Percentiles rank a stretch among this genome's conserved stretches.
These are phyloP conservation scores for Rubia balearica DNA, from an alignment of 305 asterid species.

Conservation along the genomic window DNA sequence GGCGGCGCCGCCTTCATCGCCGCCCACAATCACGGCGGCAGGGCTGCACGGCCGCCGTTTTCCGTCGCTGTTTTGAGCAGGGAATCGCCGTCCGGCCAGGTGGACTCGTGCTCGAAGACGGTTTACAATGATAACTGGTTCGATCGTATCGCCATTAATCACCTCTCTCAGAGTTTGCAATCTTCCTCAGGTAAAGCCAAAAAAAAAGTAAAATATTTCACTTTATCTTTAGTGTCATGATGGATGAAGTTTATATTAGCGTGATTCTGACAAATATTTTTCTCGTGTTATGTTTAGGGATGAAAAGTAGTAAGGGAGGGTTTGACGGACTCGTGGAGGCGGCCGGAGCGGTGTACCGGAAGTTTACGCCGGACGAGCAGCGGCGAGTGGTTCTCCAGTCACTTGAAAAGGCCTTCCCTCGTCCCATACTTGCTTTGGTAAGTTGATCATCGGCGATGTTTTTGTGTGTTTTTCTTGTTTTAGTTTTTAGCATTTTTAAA, in stretches of 20 bases:
- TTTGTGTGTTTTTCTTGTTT: no score
- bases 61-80: conserved; percentile 28
- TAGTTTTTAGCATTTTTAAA: background rate
- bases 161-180: conserved; percentile 62
- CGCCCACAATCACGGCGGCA: conserved; percentile 12
- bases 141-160: conserved; percentile 65
- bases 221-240: background rate
- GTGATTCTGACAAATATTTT: background rate
- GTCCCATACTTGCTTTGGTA: conserved; percentile 54
- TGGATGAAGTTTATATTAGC: no score
- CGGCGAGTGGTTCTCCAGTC: conserved; percentile 35
- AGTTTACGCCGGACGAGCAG: conserved; percentile 42
- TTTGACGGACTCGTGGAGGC: conserved; percentile 74
- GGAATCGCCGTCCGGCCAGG: conserved; percentile 14
- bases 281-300: conserved; percentile 29
- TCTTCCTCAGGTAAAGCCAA: conserved; percentile 48
- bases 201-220: background rate
- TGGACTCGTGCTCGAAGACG: conserved; percentile 12
- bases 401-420: conserved; percentile 59
- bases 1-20: conserved; percentile 15
- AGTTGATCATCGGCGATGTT: conserved; percentile 23
- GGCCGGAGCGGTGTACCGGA: conserved; percentile 41
- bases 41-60: conserved; percentile 25
- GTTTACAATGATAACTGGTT: conserved; percentile 61
- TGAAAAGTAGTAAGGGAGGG: conserved; percentile 43